Percentiles rank a stretch among this genome's conserved stretches.
Evolutionary conservation across 2,329 filamentous ascomycete genomes (phyloP).

Genomic region (Apiospora malaysiana): DNA sequence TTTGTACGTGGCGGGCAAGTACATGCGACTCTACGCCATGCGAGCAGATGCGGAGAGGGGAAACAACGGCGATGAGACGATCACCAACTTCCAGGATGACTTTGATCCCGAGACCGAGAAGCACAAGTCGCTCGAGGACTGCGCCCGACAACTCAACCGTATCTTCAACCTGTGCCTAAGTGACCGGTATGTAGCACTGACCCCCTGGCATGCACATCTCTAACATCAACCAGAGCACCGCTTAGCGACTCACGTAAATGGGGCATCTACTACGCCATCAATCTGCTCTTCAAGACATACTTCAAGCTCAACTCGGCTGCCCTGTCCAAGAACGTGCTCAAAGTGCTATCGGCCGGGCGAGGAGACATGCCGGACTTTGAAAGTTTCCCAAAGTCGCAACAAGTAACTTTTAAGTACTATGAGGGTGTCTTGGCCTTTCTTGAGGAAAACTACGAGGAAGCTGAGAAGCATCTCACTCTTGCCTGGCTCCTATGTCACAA

Average conservation of each 20-base stretch:
- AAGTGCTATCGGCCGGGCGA: slow-evolving; percentile 76
- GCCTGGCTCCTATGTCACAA: slow-evolving; percentile 85
- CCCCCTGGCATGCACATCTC: neutral
- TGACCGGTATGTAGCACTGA: slow-evolving; percentile 70
- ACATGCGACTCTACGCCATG: slow-evolving; percentile 86
- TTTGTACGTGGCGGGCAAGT: slow-evolving; percentile 85
- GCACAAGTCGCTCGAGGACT: slow-evolving; percentile 87
- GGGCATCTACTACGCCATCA: slow-evolving; percentile 95
- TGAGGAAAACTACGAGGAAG: slow-evolving; percentile 88
- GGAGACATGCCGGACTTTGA: slow-evolving; percentile 82
- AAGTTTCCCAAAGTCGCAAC: slow-evolving; percentile 85
- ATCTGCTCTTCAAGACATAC: slow-evolving; percentile 96
- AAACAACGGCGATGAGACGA: slow-evolving; percentile 45
- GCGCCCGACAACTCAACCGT: slow-evolving; percentile 86
- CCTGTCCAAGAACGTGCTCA: slow-evolving; percentile 89
- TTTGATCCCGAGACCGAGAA: slow-evolving; percentile 77
- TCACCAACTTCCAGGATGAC: slow-evolving; percentile 74
- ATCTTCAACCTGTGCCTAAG: slow-evolving; percentile 91
- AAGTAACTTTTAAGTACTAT: slow-evolving; percentile 97
- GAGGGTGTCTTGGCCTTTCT: slow-evolving; percentile 91
- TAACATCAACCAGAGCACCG: slow-evolving; percentile 64
- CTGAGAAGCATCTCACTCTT: slow-evolving; percentile 78
- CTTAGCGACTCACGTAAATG: slow-evolving; percentile 94
- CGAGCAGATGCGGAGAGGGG: slow-evolving; percentile 78
- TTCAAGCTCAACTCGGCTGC: slow-evolving; percentile 92